Percentiles rank a stretch among this genome's conserved stretches.
Evolutionary conservation across 208 protist genomes (phyloP).

Genomic region (Wallacemonas sp.): DNA sequence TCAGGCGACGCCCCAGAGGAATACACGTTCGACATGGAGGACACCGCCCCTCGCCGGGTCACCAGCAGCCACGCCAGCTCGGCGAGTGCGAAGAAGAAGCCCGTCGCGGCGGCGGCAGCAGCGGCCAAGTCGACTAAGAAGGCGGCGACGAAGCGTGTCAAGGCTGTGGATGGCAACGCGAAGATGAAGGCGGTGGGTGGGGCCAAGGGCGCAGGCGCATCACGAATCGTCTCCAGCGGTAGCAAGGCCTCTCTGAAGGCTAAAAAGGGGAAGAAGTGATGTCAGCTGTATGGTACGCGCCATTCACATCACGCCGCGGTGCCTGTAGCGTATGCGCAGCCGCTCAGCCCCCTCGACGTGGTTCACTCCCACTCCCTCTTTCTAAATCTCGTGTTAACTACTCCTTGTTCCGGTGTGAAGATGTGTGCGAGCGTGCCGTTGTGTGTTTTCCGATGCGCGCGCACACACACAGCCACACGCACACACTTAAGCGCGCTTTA

Average conservation of each 20-base stretch:
- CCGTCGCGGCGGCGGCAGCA: background rate
- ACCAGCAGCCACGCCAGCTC: conserved; percentile 1
- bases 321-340: no score
- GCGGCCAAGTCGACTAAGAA: conserved; percentile 38
- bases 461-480: no score
- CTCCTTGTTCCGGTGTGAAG: no score
- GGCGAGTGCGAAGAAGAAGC: conserved; percentile 6
- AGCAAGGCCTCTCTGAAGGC: conserved; percentile 30
- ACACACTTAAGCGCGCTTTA: no score
- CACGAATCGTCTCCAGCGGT: conserved; percentile 35
- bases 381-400: no score
- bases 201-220: conserved; percentile 10
- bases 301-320: no score
- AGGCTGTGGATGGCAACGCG: conserved; percentile 9
- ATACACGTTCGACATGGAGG: conserved; percentile 63
- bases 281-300: no score
- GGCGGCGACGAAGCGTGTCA: conserved; percentile 13
- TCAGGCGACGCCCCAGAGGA: conserved; percentile 55
- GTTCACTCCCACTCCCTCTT: no score
- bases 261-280: conserved; percentile 13
- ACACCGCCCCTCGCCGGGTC: conserved; percentile 31
- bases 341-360: no score
- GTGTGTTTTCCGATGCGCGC: no score
- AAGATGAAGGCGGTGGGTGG: conserved; percentile 51
- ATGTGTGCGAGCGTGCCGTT: no score